phyloP scores from a whole-genome alignment of 208 protist genomes.

The Wallacemonas collosoma region DNA sequence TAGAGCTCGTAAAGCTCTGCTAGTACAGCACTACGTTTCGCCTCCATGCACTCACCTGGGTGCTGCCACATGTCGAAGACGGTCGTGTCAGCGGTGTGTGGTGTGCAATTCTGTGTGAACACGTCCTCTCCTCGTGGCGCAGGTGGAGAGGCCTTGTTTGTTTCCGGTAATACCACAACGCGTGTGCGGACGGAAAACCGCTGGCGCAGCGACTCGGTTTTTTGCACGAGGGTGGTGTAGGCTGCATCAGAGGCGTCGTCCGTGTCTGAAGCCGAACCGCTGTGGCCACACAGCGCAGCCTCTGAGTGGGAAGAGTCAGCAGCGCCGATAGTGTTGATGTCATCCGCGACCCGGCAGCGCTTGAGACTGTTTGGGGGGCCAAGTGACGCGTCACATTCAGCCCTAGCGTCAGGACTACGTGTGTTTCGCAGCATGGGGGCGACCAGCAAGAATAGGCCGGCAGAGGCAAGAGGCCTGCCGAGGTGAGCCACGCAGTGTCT shows the following conservation, averaged over 20 bases:
- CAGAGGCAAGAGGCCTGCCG: too few species aligned
- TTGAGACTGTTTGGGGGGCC: too few species aligned
- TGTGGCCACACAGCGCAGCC: background rate
- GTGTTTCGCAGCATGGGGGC: too few species aligned
- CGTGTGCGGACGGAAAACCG: constrained; percentile 2
- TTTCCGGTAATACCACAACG: too few species aligned
- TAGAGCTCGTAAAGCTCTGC: constrained; percentile 59
- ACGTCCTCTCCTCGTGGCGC: background rate
- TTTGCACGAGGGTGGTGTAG: constrained; percentile 8
- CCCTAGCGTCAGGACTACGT: too few species aligned
- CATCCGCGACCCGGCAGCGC: too few species aligned
- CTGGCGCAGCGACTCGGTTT: constrained; percentile 2
- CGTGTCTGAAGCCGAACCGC: background rate
- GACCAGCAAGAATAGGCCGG: too few species aligned
- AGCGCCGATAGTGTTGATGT: too few species aligned
- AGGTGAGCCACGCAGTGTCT: too few species aligned
- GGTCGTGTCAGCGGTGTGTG: background rate
- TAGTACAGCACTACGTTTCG: constrained; percentile 22
- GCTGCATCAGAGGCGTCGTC: background rate
- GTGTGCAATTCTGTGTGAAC: background rate
- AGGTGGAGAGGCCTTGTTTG: background rate
- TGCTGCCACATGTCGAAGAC: background rate
- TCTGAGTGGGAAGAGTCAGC: background rate
- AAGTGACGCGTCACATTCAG: too few species aligned
- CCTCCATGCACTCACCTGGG: constrained; percentile 10